Evolutionary conservation across 495 filamentous ascomycete species (phyloP), one percentile per base, ranked within the genome.

Genomic region (Geoglossum glabrum): DNA sequence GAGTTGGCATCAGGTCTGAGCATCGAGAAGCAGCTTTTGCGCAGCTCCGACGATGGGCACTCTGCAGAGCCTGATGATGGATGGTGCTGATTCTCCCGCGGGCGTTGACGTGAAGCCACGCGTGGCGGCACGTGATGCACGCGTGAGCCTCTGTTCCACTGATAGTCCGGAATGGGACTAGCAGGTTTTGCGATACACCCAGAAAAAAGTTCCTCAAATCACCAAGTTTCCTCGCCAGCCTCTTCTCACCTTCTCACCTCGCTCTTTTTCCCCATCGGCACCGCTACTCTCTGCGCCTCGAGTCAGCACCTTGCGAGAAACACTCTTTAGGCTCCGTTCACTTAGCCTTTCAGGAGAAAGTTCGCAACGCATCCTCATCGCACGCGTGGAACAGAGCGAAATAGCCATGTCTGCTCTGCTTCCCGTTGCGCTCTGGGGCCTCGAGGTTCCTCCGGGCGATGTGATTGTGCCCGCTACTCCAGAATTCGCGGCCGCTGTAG

Each of bases 351-450:
- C n/a, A 21, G 10, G 40, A 45, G 40, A 21, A 45, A 19, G n/a
- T 21, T 40, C 17, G 40, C 40, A 52, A n/a, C 23, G 11, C 49
- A 52, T 30, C 28, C 30, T 27, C 25, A 31, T 26, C 23, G 49
- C 43, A 40, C 43, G 58, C 56, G 10, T 54, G 38, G n/a, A 61
- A 52, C 60, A 52, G 10, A 27, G n/a, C 3, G 28, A 27, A 56
- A 38, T 17, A 63, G 70, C 60, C 58, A 79, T 79, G 77, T 74
- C 77, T 65, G 73, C 69, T 43, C 64, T 82, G 62, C 71, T 84
- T 62, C 86, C 88, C 64, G 80, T 93, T 64, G 86, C 85, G 67
- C 76, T 96, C 68, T 96, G 88, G 68, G 88, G 88, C 69, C 81
- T 96, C 49, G 79, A 85, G 71, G 84, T 96, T 68, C 86, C 87